Conservation (phyloP, 2,329 filamentous ascomycete species). For the Cytospora piceicola region DNA sequence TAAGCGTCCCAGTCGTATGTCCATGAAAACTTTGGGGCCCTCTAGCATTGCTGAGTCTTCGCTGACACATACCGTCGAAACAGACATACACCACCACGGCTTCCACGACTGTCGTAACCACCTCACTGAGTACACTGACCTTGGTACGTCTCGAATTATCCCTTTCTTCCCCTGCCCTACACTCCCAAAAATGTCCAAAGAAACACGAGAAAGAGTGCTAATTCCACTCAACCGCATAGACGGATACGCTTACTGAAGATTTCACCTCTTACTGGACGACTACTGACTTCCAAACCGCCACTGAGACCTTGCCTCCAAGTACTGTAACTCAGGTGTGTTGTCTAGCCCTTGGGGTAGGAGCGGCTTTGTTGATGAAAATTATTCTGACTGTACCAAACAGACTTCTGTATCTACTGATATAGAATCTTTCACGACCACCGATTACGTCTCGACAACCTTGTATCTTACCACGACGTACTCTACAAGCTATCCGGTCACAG, state of each 20-base stretch:
- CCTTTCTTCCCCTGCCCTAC: neutral
- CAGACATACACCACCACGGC: neutral
- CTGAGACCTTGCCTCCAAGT: neutral
- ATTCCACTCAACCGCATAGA: neutral
- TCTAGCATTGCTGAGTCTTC: neutral
- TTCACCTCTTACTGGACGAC: neutral
- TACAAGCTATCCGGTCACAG: slow-evolving; percentile 9
- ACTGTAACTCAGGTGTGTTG: neutral
- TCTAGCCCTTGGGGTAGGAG: neutral
- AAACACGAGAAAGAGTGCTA: neutral
- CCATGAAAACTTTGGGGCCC: neutral
- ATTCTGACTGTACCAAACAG: neutral
- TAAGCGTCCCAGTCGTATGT: neutral
- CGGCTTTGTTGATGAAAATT: neutral
- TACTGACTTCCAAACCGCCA: neutral
- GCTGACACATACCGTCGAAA: neutral
- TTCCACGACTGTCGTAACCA: neutral
- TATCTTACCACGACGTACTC: slow-evolving; percentile 15
- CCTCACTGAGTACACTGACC: too few species aligned
- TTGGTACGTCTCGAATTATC: neutral
- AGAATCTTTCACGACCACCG: slow-evolving; percentile 1
- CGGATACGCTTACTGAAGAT: neutral
- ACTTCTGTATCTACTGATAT: neutral
- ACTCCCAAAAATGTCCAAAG: neutral
- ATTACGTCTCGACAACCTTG: slow-evolving; percentile 6